Conservation (phyloP, 371 early-diverging fungal species). For the Apophysomyces ossiformis region DNA sequence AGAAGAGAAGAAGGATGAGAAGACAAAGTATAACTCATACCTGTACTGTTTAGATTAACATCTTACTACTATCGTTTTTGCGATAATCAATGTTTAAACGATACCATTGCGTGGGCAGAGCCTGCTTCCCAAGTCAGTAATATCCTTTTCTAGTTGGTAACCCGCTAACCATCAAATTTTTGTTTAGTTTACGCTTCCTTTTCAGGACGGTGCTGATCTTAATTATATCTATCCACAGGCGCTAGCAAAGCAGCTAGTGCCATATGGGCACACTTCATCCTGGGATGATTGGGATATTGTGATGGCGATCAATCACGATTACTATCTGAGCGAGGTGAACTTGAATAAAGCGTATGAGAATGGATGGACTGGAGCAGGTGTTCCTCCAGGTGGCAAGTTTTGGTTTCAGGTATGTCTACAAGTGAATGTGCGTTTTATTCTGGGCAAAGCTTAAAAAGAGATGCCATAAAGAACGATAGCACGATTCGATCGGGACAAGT, state of each 20-base stretch:
- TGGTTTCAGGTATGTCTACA: constrained; percentile 27
- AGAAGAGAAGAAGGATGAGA: too few relatives aligned
- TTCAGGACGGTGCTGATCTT: constrained; percentile 30
- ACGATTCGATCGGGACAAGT: constrained; percentile 31
- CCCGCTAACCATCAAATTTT: neutral
- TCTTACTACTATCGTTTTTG: constrained; percentile 41
- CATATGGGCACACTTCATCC: constrained; percentile 17
- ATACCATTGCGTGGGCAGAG: constrained; percentile 37
- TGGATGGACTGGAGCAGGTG: constrained; percentile 24
- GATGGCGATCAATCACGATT: constrained; percentile 40
- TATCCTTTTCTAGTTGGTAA: neutral
- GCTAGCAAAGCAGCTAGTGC: constrained; percentile 37
- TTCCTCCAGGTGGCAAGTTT: constrained; percentile 28
- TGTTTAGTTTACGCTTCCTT: constrained; percentile 20
- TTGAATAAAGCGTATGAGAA: constrained; percentile 12
- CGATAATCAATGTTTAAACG: constrained; percentile 29
- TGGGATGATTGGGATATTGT: constrained; percentile 35
- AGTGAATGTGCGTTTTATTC: neutral
- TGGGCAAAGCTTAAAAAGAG: neutral
- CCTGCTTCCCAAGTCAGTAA: constrained; percentile 37
- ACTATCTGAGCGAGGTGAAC: constrained; percentile 30
- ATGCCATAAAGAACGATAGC: constrained; percentile 3
- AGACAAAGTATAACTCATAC: neutral
- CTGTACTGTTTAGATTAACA: constrained; percentile 22
- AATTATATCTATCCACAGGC: constrained; percentile 45